A percentile compares a stretch with the other conserved stretches of the same genome.
These are phyloP conservation scores for Ensete glaucum DNA, from an alignment of 176 grass and related monocot species.

Conservation along the genomic window DNA sequence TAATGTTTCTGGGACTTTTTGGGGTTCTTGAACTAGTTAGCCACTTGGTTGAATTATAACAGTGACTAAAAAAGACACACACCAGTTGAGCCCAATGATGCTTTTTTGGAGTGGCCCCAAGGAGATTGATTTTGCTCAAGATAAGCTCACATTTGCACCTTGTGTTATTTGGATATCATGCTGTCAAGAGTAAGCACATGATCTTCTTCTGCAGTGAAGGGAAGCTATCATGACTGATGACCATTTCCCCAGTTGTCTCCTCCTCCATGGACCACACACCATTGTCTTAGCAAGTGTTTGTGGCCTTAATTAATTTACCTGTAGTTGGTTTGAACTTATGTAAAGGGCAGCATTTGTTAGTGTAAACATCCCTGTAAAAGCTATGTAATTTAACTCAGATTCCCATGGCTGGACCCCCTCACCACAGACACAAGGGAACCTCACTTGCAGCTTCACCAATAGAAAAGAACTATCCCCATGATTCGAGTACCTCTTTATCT, in stretches of 20 bases:
- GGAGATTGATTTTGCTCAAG: background rate
- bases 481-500: background rate
- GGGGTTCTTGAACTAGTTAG: background rate
- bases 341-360: background rate
- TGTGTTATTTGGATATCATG: background rate
- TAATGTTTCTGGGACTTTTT: background rate
- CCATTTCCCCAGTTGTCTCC: background rate
- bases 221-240: conserved; percentile 2
- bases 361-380: background rate
- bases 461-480: background rate
- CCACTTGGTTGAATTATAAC: background rate
- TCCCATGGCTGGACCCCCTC: background rate
- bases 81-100: background rate
- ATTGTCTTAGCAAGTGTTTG: background rate
- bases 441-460: background rate
- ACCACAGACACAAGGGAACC: conserved; percentile 8
- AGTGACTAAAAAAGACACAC: background rate
- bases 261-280: background rate
- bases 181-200: background rate
- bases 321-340: background rate
- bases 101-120: background rate
- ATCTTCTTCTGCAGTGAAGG: background rate
- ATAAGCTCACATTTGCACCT: background rate
- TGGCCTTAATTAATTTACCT: background rate
- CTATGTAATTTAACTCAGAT: background rate